phyloP scores from a whole-genome alignment of 2,329 filamentous ascomycete species.

The Phaeophleospora eucalypticola region DNA sequence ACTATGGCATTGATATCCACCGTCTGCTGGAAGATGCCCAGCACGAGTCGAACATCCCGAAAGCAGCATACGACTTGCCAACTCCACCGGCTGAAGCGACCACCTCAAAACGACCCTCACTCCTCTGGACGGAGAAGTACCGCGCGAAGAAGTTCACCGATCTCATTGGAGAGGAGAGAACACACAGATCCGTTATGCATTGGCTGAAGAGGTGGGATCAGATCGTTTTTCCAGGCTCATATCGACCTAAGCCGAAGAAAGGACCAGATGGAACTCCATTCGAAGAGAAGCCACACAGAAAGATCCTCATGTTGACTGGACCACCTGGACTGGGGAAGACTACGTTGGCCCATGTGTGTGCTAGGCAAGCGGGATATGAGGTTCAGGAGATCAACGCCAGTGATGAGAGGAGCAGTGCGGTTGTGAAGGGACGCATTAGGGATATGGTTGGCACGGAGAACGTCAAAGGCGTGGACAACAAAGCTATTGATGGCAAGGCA shows the following conservation, averaged over 20 bases:
- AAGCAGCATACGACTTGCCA: constrained; percentile 28
- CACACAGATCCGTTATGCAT: constrained; percentile 80
- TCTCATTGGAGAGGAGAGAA: constrained; percentile 88
- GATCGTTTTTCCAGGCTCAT: constrained; percentile 78
- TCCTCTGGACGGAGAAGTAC: constrained; percentile 97
- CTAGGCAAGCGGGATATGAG: constrained; percentile 90
- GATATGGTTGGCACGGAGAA: constrained; percentile 93
- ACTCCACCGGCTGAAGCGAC: constrained; percentile 39
- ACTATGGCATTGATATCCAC: constrained; percentile 92
- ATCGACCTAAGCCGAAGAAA: constrained; percentile 52
- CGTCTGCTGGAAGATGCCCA: constrained; percentile 69
- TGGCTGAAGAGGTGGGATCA: constrained; percentile 96
- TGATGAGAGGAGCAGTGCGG: constrained; percentile 83
- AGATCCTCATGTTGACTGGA: constrained; percentile 84
- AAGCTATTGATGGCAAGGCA: constrained; percentile 51
- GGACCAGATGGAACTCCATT: constrained; percentile 44
- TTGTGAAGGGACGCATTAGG: constrained; percentile 85
- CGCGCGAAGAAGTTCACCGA: constrained; percentile 88
- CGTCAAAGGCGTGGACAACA: constrained; percentile 67
- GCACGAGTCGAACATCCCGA: constrained; percentile 49
- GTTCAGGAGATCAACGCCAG: constrained; percentile 97
- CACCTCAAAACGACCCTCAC: constrained; percentile 37
- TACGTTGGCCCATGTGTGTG: constrained; percentile 92
- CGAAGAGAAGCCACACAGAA: constrained; percentile 70
- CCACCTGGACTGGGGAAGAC: constrained; percentile 94